Evolutionary conservation across 148 eudicot genomes (phyloP), one percentile per base, ranked within the genome.

Genomic region (Rhododendron mucronatum): DNA sequence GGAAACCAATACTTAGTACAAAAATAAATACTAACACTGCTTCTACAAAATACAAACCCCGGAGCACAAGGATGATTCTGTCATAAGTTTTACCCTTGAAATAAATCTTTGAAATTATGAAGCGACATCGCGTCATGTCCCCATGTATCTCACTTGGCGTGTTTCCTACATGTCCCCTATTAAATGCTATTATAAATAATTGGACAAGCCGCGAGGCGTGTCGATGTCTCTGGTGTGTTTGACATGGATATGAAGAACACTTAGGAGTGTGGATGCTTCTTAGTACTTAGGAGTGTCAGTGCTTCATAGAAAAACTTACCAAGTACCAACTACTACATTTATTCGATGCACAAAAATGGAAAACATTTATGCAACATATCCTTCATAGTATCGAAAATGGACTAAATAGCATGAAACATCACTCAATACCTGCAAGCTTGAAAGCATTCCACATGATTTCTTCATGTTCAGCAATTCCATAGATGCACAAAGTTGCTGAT

Each of bases 401-500:
- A 82, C 63, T 35, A 53, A 84, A n/a, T 41, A 26, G 39, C 30
- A 26, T 14, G 21, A 67, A 84, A 84, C 26, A 78, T 37, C 44
- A 48, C 47, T 35, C 48, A 33, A 75, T 48, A 95, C 99, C 99
- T 88, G 98, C 91, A 87, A 57, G 83, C 83, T 88, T 89, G 77
- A 95, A 92, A 83, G 91, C 95, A 85, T 93, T 90, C 99, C 99
- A 97, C 99, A 97, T 97, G 69, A 94, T 89, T 78, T 95, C 95
- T 87, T 97, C 99, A 86, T 94, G 95, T 89, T 97, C 99, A 86
- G 89, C 41, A 63, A 97, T 91, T 83, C 99, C 99, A 93, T 83
- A 97, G 45, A 97, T 89, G 90, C 98, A 94, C 89, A 97, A 91
- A 65, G 92, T 93, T 86, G 98, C 98, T 87, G 95, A 93, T 85